Evolutionary conservation across 2,329 filamentous ascomycete genomes (phyloP).

Genomic region (Fusarium solani-melongenae): DNA sequence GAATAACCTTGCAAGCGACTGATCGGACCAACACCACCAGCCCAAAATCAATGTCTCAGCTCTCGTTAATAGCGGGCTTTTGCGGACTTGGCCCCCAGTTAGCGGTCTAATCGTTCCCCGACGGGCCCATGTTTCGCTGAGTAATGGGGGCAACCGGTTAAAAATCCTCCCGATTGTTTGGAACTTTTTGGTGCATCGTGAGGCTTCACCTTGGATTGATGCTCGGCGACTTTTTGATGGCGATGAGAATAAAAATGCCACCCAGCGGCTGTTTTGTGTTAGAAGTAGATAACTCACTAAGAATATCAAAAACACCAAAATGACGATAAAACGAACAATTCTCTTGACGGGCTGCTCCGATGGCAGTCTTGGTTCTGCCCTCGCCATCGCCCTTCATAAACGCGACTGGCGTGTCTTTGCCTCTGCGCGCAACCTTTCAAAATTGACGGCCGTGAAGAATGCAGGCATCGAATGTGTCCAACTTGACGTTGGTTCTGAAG

Average conservation of each 20-base stretch:
- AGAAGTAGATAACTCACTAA: background rate
- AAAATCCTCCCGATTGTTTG: background rate
- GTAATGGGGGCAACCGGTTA: background rate
- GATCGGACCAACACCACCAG: background rate
- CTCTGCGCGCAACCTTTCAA: constrained; percentile 43
- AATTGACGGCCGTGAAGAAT: constrained; percentile 25
- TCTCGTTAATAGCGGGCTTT: background rate
- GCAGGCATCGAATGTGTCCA: constrained; percentile 34
- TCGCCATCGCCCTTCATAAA: constrained; percentile 46
- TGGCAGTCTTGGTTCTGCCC: constrained; percentile 45
- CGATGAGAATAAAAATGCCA: background rate
- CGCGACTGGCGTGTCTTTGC: constrained; percentile 46
- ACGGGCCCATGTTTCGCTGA: background rate
- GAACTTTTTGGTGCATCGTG: background rate
- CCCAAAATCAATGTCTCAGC: background rate
- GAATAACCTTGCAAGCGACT: background rate
- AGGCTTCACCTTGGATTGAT: background rate
- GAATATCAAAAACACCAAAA: background rate
- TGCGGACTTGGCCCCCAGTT: background rate
- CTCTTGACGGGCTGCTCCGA: constrained; percentile 52
- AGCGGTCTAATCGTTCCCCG: background rate
- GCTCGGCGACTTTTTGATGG: background rate
- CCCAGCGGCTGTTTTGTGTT: background rate
- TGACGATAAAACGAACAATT: constrained; percentile 32
- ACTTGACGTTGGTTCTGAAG: constrained; percentile 39